phyloP scores from a whole-genome alignment of 1,139 yeast species.

The Pichia sp. region DNA sequence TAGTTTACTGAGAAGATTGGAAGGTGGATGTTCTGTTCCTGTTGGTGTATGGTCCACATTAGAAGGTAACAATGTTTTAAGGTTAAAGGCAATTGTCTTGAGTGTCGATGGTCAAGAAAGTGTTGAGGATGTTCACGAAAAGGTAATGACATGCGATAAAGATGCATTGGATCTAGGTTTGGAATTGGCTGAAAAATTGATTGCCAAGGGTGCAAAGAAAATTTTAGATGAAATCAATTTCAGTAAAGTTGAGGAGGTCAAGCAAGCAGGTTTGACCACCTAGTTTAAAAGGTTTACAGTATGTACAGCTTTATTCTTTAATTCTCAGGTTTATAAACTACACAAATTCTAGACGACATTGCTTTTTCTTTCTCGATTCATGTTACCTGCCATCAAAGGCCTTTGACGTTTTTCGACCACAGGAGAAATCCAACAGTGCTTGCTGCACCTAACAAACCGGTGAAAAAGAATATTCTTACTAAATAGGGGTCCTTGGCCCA shows the following conservation, averaged over 20 bases:
- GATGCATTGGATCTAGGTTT: slow-evolving; percentile 75
- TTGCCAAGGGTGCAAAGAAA: slow-evolving; percentile 72
- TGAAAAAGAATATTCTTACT: slow-evolving; percentile 22
- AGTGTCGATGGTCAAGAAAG: slow-evolving; percentile 74
- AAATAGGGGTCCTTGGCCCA: slow-evolving; percentile 28
- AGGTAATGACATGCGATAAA: slow-evolving; percentile 35
- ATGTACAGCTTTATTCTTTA: neutral
- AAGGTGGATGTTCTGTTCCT: slow-evolving; percentile 98
- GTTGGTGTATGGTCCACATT: slow-evolving; percentile 70
- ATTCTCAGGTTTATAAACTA: neutral
- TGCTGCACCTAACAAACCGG: slow-evolving; percentile 21
- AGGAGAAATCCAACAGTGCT: slow-evolving; percentile 5
- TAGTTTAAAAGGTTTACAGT: neutral
- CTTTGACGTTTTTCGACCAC: slow-evolving; percentile 10
- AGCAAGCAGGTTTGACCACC: slow-evolving; percentile 28
- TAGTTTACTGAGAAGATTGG: slow-evolving; percentile 77
- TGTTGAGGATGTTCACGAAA: slow-evolving; percentile 51
- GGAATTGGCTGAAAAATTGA: slow-evolving; percentile 61
- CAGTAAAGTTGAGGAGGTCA: slow-evolving; percentile 49
- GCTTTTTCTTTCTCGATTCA: neutral
- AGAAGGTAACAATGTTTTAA: slow-evolving; percentile 41
- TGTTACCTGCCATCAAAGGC: neutral
- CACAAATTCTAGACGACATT: neutral
- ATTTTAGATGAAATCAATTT: slow-evolving; percentile 80
- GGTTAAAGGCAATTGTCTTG: slow-evolving; percentile 70